Conservation (phyloP, 2,329 filamentous ascomycete genomes). For the Curvularia verruculosa region DNA sequence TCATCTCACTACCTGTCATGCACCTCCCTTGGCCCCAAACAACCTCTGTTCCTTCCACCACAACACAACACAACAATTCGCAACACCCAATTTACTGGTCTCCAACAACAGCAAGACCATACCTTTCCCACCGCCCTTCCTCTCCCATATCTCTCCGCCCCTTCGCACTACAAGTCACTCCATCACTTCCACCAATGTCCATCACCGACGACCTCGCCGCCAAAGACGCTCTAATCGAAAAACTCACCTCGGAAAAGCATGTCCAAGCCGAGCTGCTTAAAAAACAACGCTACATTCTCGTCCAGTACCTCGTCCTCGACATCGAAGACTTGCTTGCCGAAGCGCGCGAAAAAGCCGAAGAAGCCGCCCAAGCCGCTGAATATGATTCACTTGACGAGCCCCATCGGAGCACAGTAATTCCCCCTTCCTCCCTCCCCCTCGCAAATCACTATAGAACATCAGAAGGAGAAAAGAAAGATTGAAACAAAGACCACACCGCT, state of each 20-base stretch:
- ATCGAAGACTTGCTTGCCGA: slow-evolving; percentile 10
- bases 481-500: too few species aligned
- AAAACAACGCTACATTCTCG: slow-evolving; percentile 8
- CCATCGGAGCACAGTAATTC: background rate
- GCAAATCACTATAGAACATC: too few species aligned
- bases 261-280: background rate
- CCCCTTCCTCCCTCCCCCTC: background rate
- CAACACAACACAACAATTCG: background rate
- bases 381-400: too few species aligned
- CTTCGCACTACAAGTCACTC: background rate
- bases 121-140: background rate
- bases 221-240: slow-evolving; percentile 1
- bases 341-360: background rate
- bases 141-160: background rate
- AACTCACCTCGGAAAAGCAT: background rate
- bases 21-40: background rate
- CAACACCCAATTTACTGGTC: background rate
- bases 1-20: background rate
- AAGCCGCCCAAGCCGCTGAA: too few species aligned
- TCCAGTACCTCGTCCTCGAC: slow-evolving; percentile 13
- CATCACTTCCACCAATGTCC: background rate
- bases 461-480: background rate
- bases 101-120: background rate
- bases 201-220: background rate
- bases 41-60: slow-evolving; percentile 1